Conservation (phyloP, 2,329 filamentous ascomycete species). For the Ilyonectria robusta region DNA sequence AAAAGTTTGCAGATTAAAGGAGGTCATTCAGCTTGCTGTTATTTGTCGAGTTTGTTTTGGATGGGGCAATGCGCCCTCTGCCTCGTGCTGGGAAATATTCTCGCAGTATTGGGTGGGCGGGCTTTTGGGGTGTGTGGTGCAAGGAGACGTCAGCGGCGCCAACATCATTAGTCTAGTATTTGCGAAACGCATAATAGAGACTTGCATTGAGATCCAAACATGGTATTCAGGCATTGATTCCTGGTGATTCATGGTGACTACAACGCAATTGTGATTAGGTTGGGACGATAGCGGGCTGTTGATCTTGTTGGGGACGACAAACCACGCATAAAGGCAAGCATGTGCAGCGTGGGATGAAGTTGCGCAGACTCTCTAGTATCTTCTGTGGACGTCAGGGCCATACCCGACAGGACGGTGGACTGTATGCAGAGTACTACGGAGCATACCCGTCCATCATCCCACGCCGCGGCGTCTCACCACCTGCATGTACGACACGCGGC, state of each 20-base stretch:
- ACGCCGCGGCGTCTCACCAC: slow-evolving; percentile 8
- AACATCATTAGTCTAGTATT: slow-evolving; percentile 21
- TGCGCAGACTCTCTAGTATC: not conserved
- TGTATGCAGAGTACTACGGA: not conserved
- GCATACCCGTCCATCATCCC: not conserved
- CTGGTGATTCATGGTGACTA: not conserved
- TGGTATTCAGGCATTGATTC: not conserved
- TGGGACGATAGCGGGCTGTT: not conserved
- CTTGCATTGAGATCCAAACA: slow-evolving; percentile 34
- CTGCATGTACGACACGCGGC: not conserved
- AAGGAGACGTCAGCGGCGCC: slow-evolving; percentile 1
- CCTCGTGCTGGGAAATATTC: slow-evolving; percentile 24
- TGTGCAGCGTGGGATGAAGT: not conserved
- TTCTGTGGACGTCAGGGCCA: not conserved
- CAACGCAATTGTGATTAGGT: not conserved
- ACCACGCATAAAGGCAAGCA: not conserved
- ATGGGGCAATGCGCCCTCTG: slow-evolving; percentile 31
- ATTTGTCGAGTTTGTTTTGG: slow-evolving; percentile 27
- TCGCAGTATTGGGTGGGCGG: slow-evolving; percentile 22
- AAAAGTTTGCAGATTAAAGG: slow-evolving; percentile 36
- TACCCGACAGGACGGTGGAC: not conserved
- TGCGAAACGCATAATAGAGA: slow-evolving; percentile 31
- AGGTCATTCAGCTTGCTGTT: slow-evolving; percentile 30
- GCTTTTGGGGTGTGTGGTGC: slow-evolving; percentile 22
- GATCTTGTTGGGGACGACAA: not conserved